A percentile compares a stretch with the other conserved stretches of the same genome.
These are phyloP conservation scores for Tuber brumale DNA, from an alignment of 495 filamentous ascomycete species.

Conservation along the genomic window DNA sequence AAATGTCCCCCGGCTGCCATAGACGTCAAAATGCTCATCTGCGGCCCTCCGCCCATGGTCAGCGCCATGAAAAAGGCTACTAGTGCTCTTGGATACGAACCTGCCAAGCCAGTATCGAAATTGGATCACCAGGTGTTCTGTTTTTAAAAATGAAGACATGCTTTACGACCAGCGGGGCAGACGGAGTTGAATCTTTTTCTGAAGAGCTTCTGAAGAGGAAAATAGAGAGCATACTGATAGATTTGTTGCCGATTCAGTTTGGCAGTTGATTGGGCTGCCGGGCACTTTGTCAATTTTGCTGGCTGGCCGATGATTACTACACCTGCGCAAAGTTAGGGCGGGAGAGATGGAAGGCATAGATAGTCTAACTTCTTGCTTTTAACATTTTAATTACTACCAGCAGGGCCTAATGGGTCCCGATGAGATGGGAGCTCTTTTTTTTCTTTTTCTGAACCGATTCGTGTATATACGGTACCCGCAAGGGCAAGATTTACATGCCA, in stretches of 20 bases:
- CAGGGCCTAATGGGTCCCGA: background rate
- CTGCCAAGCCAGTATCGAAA: constrained; percentile 91
- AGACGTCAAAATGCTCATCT: constrained; percentile 93
- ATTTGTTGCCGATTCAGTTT: background rate
- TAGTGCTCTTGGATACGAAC: constrained; percentile 79
- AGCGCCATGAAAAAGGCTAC: constrained; percentile 95
- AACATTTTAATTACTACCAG: background rate
- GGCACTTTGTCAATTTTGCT: background rate
- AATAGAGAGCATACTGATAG: background rate
- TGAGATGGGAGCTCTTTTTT: background rate
- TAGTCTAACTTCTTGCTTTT: background rate
- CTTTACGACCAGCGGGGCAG: background rate
- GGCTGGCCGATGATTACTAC: background rate
- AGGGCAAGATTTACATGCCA: background rate
- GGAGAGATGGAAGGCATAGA: background rate
- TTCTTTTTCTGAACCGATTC: background rate
- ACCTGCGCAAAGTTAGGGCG: background rate
- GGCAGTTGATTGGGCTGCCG: background rate
- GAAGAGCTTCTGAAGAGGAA: background rate
- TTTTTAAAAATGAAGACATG: constrained; percentile 55
- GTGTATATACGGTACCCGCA: background rate
- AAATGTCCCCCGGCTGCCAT: constrained; percentile 70
- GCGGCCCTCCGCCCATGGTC: constrained; percentile 94
- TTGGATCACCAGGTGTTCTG: constrained; percentile 96
- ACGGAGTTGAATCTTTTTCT: background rate